These are phyloP conservation scores for Neoconidiobolus thromboides DNA, from an alignment of 371 early-diverging fungal species.

Conservation along the genomic window DNA sequence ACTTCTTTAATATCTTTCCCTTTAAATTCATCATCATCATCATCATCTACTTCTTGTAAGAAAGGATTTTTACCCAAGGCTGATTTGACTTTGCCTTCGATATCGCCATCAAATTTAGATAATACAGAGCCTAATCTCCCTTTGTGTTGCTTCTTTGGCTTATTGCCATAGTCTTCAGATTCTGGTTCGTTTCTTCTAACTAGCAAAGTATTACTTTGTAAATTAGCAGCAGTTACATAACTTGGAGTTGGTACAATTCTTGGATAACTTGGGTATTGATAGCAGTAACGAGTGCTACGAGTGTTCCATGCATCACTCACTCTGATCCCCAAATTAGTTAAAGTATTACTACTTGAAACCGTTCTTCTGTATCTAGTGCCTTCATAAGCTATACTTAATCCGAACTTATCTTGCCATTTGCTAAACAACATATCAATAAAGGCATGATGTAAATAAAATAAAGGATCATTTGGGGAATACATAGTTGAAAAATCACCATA, in stretches of 20 bases:
- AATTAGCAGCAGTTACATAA: too few relatives aligned
- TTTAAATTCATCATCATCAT: too few relatives aligned
- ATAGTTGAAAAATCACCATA: neutral
- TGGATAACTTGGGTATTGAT: neutral
- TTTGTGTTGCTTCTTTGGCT: too few relatives aligned
- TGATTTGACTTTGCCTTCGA: too few relatives aligned
- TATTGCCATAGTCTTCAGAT: too few relatives aligned
- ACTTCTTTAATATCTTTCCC: too few relatives aligned
- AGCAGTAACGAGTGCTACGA: neutral
- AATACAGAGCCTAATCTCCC: too few relatives aligned
- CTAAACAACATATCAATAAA: slow-evolving; percentile 1
- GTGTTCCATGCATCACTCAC: neutral
- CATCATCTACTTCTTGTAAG: too few relatives aligned
- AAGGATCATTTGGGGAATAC: slow-evolving; percentile 2
- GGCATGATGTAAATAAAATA: slow-evolving; percentile 8
- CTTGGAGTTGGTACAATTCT: neutral
- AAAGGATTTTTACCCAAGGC: too few relatives aligned
- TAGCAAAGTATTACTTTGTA: too few relatives aligned
- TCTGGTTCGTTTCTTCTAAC: too few relatives aligned
- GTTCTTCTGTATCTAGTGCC: neutral
- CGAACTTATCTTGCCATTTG: neutral
- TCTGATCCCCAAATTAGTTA: neutral
- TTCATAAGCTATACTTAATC: neutral
- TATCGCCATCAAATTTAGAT: too few relatives aligned
- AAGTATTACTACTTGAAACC: neutral